phyloP scores from a whole-genome alignment of 768 basidiomycete species.

The Suillus hirtellus region DNA sequence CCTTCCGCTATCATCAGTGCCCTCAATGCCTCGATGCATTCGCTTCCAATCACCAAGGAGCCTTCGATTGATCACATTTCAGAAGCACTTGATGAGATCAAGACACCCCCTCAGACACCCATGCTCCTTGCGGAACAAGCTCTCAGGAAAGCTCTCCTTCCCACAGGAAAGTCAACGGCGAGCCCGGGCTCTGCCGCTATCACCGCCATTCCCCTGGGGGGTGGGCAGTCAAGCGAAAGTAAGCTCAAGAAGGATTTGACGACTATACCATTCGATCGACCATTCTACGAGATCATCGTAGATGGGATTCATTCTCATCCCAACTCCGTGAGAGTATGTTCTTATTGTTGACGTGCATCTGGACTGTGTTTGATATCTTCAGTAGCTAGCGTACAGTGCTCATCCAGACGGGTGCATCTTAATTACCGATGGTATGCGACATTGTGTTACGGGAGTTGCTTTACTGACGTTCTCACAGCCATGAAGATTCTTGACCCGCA shows the following conservation, averaged over 20 bases:
- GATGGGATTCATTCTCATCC: constrained; percentile 93
- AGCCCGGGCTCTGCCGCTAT: constrained; percentile 10
- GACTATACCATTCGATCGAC: constrained; percentile 55
- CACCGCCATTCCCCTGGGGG: constrained; percentile 19
- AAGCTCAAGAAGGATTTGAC: constrained; percentile 49
- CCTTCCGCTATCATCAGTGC: constrained; percentile 18
- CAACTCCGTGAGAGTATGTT: constrained; percentile 78
- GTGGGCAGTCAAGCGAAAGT: constrained; percentile 34
- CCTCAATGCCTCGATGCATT: constrained; percentile 13
- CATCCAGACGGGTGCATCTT: constrained; percentile 86
- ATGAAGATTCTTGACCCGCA: constrained; percentile 87
- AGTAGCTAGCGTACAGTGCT: constrained; percentile 77
- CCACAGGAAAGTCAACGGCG: constrained; percentile 6
- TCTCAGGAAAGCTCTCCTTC: not conserved
- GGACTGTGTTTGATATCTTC: constrained; percentile 1
- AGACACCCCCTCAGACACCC: constrained; percentile 59
- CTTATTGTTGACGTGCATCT: not conserved
- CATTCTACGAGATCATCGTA: constrained; percentile 87
- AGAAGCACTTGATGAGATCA: constrained; percentile 62
- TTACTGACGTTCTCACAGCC: constrained; percentile 41
- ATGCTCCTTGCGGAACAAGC: constrained; percentile 22
- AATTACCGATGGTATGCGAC: constrained; percentile 76
- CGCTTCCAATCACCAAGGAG: constrained; percentile 17
- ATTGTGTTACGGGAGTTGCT: constrained; percentile 3
- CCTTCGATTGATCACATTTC: constrained; percentile 35